A percentile compares a stretch with the other conserved stretches of the same genome.
Conservation (phyloP, 2,329 filamentous ascomycete species). For the Ilyonectria mors-panacis region DNA sequence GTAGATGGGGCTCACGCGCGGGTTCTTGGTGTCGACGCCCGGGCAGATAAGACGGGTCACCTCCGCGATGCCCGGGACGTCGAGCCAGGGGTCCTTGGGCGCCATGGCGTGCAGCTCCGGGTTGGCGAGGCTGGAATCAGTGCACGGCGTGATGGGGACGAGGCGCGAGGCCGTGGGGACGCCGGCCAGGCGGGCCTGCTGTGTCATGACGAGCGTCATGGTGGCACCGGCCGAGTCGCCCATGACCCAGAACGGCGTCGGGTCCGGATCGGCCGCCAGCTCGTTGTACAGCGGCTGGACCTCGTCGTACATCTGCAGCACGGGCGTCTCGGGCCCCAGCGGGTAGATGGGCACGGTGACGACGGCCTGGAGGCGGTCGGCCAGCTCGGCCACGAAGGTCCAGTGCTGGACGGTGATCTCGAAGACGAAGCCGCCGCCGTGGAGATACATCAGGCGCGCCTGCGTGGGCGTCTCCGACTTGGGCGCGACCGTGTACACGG, state of each 20-base stretch:
- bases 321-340: constrained; percentile 50
- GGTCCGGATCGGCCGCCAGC: constrained; percentile 47
- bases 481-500: constrained; percentile 50
- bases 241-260: constrained; percentile 48
- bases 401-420: constrained; percentile 50
- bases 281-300: constrained; percentile 52
- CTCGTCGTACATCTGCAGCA: constrained; percentile 52
- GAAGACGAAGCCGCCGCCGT: constrained; percentile 52
- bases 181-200: constrained; percentile 46
- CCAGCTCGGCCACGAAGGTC: constrained; percentile 46
- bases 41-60: constrained; percentile 46
- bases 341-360: constrained; percentile 53
- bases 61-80: constrained; percentile 47
- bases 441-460: constrained; percentile 51
- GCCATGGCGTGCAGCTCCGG: constrained; percentile 45
- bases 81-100: constrained; percentile 48
- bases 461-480: constrained; percentile 49
- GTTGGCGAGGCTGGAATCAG: constrained; percentile 49
- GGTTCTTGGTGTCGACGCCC: constrained; percentile 45
- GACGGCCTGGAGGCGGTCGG: constrained; percentile 49
- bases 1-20: constrained; percentile 49
- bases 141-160: constrained; percentile 50
- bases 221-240: constrained; percentile 53
- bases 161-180: constrained; percentile 46
- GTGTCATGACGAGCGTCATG: constrained; percentile 51